These are phyloP conservation scores for Jamesozyma spencerorum DNA, from an alignment of 805 yeast species.

Conservation along the genomic window DNA sequence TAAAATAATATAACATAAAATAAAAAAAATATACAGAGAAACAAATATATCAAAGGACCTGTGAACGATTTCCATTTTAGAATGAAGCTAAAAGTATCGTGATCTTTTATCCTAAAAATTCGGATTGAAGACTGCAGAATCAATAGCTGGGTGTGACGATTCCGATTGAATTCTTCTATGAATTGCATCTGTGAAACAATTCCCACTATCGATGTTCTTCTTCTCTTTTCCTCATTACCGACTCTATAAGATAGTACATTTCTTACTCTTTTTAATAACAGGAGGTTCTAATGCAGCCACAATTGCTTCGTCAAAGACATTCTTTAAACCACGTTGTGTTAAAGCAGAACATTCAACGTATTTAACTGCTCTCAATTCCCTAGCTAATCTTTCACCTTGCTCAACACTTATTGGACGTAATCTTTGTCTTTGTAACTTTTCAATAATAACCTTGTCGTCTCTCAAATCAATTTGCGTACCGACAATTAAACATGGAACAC, in stretches of 20 bases:
- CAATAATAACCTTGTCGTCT: constrained; percentile 83
- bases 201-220: neutral
- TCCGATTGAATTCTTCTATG: no score
- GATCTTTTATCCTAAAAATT: no score
- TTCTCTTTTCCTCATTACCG: neutral
- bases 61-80: no score
- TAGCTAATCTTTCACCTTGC: constrained; percentile 86
- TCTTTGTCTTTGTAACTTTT: constrained; percentile 84
- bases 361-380: constrained; percentile 89
- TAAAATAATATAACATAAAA: no score
- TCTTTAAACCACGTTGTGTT: constrained; percentile 92
- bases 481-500: constrained; percentile 92
- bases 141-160: no score
- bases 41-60: no score
- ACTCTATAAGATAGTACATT: constrained; percentile 66
- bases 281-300: constrained; percentile 98
- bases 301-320: constrained; percentile 97
- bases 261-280: constrained; percentile 65
- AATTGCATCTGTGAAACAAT: no score
- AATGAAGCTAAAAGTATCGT: no score
- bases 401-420: constrained; percentile 59
- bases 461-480: constrained; percentile 96
- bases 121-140: no score
- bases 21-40: no score
- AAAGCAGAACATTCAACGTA: constrained; percentile 97